Base-by-base conservation (phyloP, 2,329 filamentous ascomycete species). In the Nemania sp. region DNA sequence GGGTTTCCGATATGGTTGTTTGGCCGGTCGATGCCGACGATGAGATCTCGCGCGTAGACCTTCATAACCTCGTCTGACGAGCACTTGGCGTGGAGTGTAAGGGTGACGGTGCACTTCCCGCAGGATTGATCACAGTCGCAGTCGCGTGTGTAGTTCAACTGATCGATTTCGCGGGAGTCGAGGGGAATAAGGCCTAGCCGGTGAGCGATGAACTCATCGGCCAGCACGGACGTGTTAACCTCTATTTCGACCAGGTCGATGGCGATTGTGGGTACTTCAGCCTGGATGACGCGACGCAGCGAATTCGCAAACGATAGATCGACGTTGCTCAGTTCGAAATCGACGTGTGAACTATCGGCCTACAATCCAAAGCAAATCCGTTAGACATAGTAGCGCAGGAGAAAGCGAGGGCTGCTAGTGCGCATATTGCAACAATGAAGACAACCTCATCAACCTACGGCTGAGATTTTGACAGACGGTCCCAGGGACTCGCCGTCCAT, bases 111-210 rank as follows among this genome's bases (percentile, higher is more conserved):
- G 85, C 96, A 99, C 74, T 92, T 89, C 73, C 97, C 92, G 84
- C 96, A 99, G 83, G 94, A 93, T 76, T 95, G 91, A 75, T 98
- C 95, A 85, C 96, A 99, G 78, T 97, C 93, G 84, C 96, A 99
- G 82, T 98, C 95, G 77, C 95, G 92, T 56, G 92, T 92, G 83
- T 97, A 97, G 71, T 92, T 86, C 70, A 98, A 87, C 75, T 91
- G 87, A 73, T 94, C 92, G 74, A 95, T 90, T 77, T 93, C 92
- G 77, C 93, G 92, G 66, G 93, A 93, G 79, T 92, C 90, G 55
- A 99, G 88, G 0, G 96, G 96, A 65, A 98, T 90, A 54, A 98
- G 89, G 35, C 96, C 95, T 15, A 99, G 87, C 53, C 95, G 92
- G 81, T 98, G 95, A 56, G 93, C 92, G 73, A 99, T 90, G 81